phyloP scores from a whole-genome alignment of 805 yeast species.

The Maudiozyma bulderi region DNA sequence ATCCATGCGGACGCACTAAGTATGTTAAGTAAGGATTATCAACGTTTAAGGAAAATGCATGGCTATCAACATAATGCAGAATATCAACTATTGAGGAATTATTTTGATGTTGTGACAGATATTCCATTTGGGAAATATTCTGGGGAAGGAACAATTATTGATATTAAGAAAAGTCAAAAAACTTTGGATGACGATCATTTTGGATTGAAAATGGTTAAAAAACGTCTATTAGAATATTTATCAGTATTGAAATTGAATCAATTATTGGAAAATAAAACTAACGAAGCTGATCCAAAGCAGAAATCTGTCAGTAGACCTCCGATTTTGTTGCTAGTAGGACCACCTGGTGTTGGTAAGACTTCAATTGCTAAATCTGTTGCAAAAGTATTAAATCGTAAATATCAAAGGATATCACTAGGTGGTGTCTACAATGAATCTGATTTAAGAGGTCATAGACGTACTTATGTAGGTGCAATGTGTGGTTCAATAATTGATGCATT shows the following conservation, averaged over 20 bases:
- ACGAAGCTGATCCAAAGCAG: slow-evolving; percentile 52
- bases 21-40: slow-evolving; percentile 80
- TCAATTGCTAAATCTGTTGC: slow-evolving; percentile 95
- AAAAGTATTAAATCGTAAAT: slow-evolving; percentile 74
- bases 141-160: slow-evolving; percentile 62
- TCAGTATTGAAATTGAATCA: slow-evolving; percentile 62
- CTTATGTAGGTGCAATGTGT: slow-evolving; percentile 94
- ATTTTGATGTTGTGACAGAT: slow-evolving; percentile 88
- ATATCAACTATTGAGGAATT: slow-evolving; percentile 76
- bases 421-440: slow-evolving; percentile 94
- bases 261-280: slow-evolving; percentile 48
- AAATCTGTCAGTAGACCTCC: slow-evolving; percentile 80
- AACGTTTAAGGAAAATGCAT: slow-evolving; percentile 55
- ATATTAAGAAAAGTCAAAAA: slow-evolving; percentile 53
- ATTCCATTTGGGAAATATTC: slow-evolving; percentile 84
- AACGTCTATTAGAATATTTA: slow-evolving; percentile 85
- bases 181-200: slow-evolving; percentile 76
- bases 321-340: slow-evolving; percentile 90
- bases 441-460: slow-evolving; percentile 95
- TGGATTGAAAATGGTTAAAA: slow-evolving; percentile 82
- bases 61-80: slow-evolving; percentile 81
- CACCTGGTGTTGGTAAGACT: slow-evolving; percentile 98
- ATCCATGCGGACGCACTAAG: slow-evolving; percentile 76
- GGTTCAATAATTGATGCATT: slow-evolving; percentile 88
- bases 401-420: slow-evolving; percentile 93